These are phyloP conservation scores for Trametes cinnabarina DNA, from an alignment of 768 basidiomycete genomes.

Conservation along the genomic window DNA sequence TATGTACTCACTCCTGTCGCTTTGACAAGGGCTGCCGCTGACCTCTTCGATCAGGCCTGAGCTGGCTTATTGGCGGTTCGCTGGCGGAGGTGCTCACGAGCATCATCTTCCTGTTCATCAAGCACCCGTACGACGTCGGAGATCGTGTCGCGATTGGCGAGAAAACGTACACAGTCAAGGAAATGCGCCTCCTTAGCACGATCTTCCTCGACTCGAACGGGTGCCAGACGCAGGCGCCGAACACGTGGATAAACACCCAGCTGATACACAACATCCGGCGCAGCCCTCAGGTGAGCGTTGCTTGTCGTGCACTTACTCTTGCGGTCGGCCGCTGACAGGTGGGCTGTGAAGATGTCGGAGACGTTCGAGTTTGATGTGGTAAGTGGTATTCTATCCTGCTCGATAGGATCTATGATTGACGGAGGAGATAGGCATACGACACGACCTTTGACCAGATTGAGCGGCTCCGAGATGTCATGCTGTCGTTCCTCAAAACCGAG, in stretches of 20 bases:
- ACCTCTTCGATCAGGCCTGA: constrained; percentile 48
- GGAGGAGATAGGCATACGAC: constrained; percentile 42
- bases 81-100: constrained; percentile 78
- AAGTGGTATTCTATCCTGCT: neutral
- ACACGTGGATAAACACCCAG: constrained; percentile 62
- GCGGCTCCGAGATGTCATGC: constrained; percentile 72
- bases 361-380: constrained; percentile 77
- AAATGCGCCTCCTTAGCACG: constrained; percentile 81
- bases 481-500: constrained; percentile 68
- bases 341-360: constrained; percentile 58
- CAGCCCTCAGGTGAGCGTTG: constrained; percentile 62
- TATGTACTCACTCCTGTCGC: constrained; percentile 16
- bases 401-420: neutral
- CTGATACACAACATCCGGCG: constrained; percentile 71
- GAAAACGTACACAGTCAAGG: constrained; percentile 74
- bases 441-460: constrained; percentile 85
- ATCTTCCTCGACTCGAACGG: constrained; percentile 62
- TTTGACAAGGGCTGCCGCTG: neutral
- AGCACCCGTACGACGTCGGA: constrained; percentile 81
- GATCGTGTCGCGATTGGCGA: constrained; percentile 60
- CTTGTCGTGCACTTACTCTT: no score
- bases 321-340: neutral
- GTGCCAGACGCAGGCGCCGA: constrained; percentile 69
- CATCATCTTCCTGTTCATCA: constrained; percentile 90
- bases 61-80: constrained; percentile 84